Base-by-base conservation (phyloP, 441 rosid genomes). In the Erysimum cheiri region DNA sequence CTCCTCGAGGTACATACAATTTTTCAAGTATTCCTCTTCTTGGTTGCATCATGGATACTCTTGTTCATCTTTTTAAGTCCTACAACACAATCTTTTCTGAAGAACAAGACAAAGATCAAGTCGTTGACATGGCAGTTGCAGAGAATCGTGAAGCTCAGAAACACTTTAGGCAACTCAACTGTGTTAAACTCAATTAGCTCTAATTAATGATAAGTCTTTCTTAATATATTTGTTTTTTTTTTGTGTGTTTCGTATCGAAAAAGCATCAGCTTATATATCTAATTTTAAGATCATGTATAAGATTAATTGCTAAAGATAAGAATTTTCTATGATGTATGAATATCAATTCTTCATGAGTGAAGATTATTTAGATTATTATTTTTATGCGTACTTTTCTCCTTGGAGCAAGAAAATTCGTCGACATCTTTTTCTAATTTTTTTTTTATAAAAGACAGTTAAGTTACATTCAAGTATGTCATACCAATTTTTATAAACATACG, bases 1-100 rank as follows among this genome's bases (percentile, higher is more conserved):
- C 12, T 73, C 60, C 32, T 58, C 53, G n/a, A 33, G 17, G 33
- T 60, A 67, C n/a, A 12, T 67, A 57, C 1, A 60, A 12, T 15
- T 62, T 0, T 4, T 67, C 78, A 60, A 60, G 36, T 13, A 43
- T 36, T 53, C 64, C 62, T 46, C 78, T 74, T 36, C 64, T 74
- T 68, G 78, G 60, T 61, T 74, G 73, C 60, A 74, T 74, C 53
- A 58, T 74, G 7, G 78, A 74, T 15, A 44, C 24, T 54, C 22
- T 74, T 46, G 22, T 74, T 54, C 78, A 35, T 46, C 22, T 74
- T 6, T 37, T 54, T 37, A 22, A 22, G 24, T 22, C 24, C 24
- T 22, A 22, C 24, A 22, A 22, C 24, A 36, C 15, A 8, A 28
- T 26, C 24, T 59, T 26, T 32, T 24, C 47, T 3, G 56, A 73